These are phyloP conservation scores for Penicillium atrosanguineum DNA, from an alignment of 495 filamentous ascomycete species.

Conservation along the genomic window DNA sequence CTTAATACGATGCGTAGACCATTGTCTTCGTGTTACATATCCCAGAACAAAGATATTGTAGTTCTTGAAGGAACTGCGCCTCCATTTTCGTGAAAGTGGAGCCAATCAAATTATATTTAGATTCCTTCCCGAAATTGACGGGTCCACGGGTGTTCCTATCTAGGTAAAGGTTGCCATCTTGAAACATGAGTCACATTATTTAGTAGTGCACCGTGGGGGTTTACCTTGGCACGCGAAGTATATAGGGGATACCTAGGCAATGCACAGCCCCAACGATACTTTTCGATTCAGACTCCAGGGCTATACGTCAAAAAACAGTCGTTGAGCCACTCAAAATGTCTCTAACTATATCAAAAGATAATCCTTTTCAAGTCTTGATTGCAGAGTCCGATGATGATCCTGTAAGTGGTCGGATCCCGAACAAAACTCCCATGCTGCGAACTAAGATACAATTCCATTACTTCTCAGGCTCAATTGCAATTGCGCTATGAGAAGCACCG, in stretches of 20 bases:
- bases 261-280: not conserved
- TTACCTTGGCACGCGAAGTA: slow-evolving; percentile 1
- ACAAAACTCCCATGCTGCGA: not conserved
- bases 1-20: too few relatives aligned
- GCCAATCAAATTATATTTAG: too few relatives aligned
- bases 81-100: too few relatives aligned
- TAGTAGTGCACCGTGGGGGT: not conserved
- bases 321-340: slow-evolving; percentile 15
- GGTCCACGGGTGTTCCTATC: too few relatives aligned
- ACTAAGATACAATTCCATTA: not conserved
- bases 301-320: too few relatives aligned
- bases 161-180: too few relatives aligned
- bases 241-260: not conserved
- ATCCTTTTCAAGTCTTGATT: slow-evolving; percentile 75
- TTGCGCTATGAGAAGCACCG: slow-evolving; percentile 67
- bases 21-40: too few relatives aligned
- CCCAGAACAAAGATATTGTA: too few relatives aligned
- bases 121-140: too few relatives aligned
- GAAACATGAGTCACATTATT: not conserved
- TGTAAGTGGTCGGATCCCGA: slow-evolving; percentile 34
- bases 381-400: slow-evolving; percentile 53
- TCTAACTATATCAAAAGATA: slow-evolving; percentile 34
- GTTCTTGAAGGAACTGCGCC: too few relatives aligned
- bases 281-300: too few relatives aligned
- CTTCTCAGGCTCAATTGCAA: slow-evolving; percentile 57